phyloP scores from a whole-genome alignment of 2,329 filamentous ascomycete species.

The Escovopsis sp. region DNA sequence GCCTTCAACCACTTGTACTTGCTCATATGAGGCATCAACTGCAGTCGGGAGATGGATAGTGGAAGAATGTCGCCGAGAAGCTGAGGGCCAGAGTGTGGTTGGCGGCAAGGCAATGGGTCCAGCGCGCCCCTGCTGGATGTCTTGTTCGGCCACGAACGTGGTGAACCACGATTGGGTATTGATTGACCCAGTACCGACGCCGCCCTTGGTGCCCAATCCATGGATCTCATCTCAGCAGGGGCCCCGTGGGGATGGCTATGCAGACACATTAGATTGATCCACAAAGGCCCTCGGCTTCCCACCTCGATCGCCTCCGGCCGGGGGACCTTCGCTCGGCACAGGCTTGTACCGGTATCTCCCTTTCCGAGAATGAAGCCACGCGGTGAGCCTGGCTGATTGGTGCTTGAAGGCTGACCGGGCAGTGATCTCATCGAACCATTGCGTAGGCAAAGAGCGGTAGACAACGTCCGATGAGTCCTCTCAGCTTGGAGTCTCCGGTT shows the following conservation, averaged over 20 bases:
- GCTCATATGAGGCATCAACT: too few species aligned
- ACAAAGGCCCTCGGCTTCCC: background rate
- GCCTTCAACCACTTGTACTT: too few species aligned
- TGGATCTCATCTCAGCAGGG: background rate
- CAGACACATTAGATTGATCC: background rate
- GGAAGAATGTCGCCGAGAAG: too few species aligned
- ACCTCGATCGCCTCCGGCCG: background rate
- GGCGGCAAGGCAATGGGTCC: background rate
- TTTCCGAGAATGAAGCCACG: background rate
- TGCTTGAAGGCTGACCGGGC: background rate
- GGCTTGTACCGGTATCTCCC: too few species aligned
- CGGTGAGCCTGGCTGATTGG: background rate
- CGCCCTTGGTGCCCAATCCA: conserved; percentile 13
- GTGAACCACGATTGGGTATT: conserved; percentile 7
- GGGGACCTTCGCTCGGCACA: too few species aligned
- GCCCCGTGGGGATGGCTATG: background rate
- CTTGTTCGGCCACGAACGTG: conserved; percentile 4
- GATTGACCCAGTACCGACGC: background rate
- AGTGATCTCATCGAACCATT: too few species aligned
- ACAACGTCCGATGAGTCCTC: background rate
- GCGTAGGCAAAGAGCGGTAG: background rate
- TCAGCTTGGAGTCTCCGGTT: background rate
- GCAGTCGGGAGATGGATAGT: too few species aligned
- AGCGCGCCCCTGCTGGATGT: conserved; percentile 1
- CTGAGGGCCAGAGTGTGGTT: too few species aligned